Conservation (phyloP, 495 filamentous ascomycete species). For the Aspergillus kassunensis region DNA sequence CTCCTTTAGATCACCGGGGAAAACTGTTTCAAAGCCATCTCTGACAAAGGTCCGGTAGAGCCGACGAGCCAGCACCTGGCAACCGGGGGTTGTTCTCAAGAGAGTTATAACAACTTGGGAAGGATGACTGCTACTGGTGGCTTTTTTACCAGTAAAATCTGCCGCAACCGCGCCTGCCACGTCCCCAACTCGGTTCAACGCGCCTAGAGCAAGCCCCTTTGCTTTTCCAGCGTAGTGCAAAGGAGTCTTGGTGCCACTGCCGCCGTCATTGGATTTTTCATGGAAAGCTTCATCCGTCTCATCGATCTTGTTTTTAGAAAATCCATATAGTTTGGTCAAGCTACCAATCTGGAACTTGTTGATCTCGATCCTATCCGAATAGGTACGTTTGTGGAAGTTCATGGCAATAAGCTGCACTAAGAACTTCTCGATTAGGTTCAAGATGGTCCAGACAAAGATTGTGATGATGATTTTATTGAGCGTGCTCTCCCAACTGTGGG, state of each 20-base stretch:
- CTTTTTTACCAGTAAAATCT: slow-evolving; percentile 81
- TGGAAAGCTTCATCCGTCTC: slow-evolving; percentile 72
- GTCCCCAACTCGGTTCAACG: slow-evolving; percentile 77
- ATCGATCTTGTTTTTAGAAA: slow-evolving; percentile 68
- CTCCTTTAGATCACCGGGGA: slow-evolving; percentile 67
- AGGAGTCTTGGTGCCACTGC: slow-evolving; percentile 67
- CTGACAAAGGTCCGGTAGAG: slow-evolving; percentile 87
- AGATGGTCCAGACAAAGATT: slow-evolving; percentile 69
- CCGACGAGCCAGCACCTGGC: slow-evolving; percentile 83
- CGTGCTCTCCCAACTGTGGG: slow-evolving; percentile 65
- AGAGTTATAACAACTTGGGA: slow-evolving; percentile 77
- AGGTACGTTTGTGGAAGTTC: slow-evolving; percentile 87
- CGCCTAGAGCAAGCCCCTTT: slow-evolving; percentile 66
- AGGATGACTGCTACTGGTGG: slow-evolving; percentile 73
- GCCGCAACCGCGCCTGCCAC: slow-evolving; percentile 87
- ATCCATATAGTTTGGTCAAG: slow-evolving; percentile 76
- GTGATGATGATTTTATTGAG: slow-evolving; percentile 86
- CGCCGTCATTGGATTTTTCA: slow-evolving; percentile 37
- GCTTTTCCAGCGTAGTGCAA: slow-evolving; percentile 61
- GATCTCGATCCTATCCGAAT: slow-evolving; percentile 84
- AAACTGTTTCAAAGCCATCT: slow-evolving; percentile 69
- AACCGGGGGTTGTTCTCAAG: slow-evolving; percentile 64
- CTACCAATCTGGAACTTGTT: slow-evolving; percentile 87
- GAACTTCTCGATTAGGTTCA: slow-evolving; percentile 91
- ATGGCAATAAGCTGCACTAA: slow-evolving; percentile 93